These are phyloP conservation scores for Trichoderma oligosporum DNA, from an alignment of 2,329 filamentous ascomycete genomes.

Conservation along the genomic window DNA sequence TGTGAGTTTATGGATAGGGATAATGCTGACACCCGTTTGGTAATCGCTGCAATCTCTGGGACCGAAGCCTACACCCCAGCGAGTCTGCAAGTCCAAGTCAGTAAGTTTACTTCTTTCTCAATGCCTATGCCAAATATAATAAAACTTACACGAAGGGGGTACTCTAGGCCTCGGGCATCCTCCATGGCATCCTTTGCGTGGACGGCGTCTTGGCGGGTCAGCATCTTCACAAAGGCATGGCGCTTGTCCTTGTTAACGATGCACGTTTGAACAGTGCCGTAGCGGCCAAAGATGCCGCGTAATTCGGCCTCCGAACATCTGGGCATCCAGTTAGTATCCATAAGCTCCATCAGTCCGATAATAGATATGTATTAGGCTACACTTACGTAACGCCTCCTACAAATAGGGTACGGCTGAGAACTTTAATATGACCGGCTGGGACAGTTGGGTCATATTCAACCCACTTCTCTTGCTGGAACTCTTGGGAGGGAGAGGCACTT, in stretches of 20 bases:
- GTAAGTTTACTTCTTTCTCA: not conserved
- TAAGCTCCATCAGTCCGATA: not conserved
- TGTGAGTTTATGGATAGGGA: slow-evolving; percentile 87
- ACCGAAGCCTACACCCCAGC: slow-evolving; percentile 97
- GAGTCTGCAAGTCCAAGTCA: slow-evolving; percentile 56
- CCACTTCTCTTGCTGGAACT: slow-evolving; percentile 56
- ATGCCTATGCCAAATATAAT: not conserved
- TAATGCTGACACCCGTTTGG: slow-evolving; percentile 82
- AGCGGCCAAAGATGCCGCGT: slow-evolving; percentile 72
- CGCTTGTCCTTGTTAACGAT: slow-evolving; percentile 98
- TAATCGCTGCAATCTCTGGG: slow-evolving; percentile 98
- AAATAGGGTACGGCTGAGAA: slow-evolving; percentile 90
- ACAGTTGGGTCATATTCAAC: slow-evolving; percentile 74
- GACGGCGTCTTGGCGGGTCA: slow-evolving; percentile 80
- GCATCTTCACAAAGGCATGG: slow-evolving; percentile 98
- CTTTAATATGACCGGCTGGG: slow-evolving; percentile 77
- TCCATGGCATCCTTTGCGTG: slow-evolving; percentile 85
- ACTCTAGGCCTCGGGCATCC: slow-evolving; percentile 65
- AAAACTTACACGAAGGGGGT: slow-evolving; percentile 65
- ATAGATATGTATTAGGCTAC: slow-evolving; percentile 1
- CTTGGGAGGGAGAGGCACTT: slow-evolving; percentile 54
- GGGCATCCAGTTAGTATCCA: slow-evolving; percentile 22
- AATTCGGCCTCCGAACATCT: slow-evolving; percentile 75
- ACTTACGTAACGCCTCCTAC: slow-evolving; percentile 90
- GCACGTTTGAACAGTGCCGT: slow-evolving; percentile 88